Base-by-base conservation (phyloP, 164 flowering plant genomes). In the Dillenia turbinata region DNA sequence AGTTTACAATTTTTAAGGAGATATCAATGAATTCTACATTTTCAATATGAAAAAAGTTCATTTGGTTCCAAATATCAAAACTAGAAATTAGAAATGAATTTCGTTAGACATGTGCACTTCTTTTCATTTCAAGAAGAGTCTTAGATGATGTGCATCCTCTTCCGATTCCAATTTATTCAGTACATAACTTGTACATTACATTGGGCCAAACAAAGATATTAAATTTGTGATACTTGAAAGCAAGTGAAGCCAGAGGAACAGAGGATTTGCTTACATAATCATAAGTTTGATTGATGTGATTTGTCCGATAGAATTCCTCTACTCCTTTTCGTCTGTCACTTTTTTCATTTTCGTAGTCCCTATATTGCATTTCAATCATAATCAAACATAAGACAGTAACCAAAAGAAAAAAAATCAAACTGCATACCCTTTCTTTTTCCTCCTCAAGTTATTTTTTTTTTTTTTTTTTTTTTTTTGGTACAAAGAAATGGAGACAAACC, bases 231-330 rank as follows among this genome's bases (percentile, higher is more conserved):
- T 26, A 26, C 40, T 26, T 26, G 40, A 26, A 26, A 2, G 40
- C 6, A 33, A 5, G 26, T 24, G 26, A 60, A 11, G 5, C 9
- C 1, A 46, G 43, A 60, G 33, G 11, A 10, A 49, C 13, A 2
- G 53, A 24, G 10, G n/a, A 33, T 44, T n/a, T 24, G 52, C 78
- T 68, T 63, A 78, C 82, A 63, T 65, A 75, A 45, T 75, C 79
- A 56, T 56, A 61, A 6, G 79, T 72, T 54, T 78, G 82, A 70
- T 78, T 60, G 47, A 75, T 73, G 69, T 78, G 82, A 2, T 73
- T 57, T 47, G 53, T 2, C 17, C 73, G 3, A 61, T 78, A 78
- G 57, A 70, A 71, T 13, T 75, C 69, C 58, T 78, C 77, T 0
- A 78, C 82, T 1, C 12, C 3, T 40, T 73, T 60, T n/a, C 68